Evolutionary conservation across 768 basidiomycete genomes (phyloP).

Genomic region (Lactarius tabidus): DNA sequence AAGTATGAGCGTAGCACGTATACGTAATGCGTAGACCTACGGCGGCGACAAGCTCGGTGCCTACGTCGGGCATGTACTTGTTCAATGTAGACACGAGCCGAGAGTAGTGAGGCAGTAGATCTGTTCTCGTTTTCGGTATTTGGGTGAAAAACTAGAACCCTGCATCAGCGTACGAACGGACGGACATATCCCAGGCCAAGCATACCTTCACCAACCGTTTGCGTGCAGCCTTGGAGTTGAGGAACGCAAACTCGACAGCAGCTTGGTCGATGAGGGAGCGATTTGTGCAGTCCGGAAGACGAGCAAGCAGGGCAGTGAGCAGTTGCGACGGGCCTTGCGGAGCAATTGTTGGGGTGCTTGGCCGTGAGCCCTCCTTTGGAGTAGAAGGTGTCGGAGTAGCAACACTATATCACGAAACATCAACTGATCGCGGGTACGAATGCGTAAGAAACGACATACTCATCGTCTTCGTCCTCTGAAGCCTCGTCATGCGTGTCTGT

Average conservation of each 20-base stretch:
- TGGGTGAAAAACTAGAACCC: conserved; percentile 65
- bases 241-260: conserved; percentile 91
- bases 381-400: conserved; percentile 67
- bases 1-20: conserved; percentile 5
- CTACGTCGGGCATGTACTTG: conserved; percentile 92
- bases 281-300: conserved; percentile 93
- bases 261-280: conserved; percentile 86
- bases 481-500: conserved; percentile 22
- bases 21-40: conserved; percentile 42
- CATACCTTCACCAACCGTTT: conserved; percentile 83
- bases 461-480: conserved; percentile 30
- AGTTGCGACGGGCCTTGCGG: conserved; percentile 92
- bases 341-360: conserved; percentile 62
- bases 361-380: conserved; percentile 50
- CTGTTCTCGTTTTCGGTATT: conserved; percentile 82
- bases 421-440: neutral
- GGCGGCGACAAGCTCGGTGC: conserved; percentile 70
- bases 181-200: neutral
- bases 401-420: conserved; percentile 27
- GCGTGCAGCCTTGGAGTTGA: conserved; percentile 95
- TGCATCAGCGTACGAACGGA: neutral
- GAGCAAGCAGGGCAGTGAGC: conserved; percentile 82
- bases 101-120: conserved; percentile 91
- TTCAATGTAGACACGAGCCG: conserved; percentile 84
- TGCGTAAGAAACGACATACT: conserved; percentile 28